phyloP scores from a whole-genome alignment of 1,284 basidiomycete genomes.

The Sanghuangporus weigelae region DNA sequence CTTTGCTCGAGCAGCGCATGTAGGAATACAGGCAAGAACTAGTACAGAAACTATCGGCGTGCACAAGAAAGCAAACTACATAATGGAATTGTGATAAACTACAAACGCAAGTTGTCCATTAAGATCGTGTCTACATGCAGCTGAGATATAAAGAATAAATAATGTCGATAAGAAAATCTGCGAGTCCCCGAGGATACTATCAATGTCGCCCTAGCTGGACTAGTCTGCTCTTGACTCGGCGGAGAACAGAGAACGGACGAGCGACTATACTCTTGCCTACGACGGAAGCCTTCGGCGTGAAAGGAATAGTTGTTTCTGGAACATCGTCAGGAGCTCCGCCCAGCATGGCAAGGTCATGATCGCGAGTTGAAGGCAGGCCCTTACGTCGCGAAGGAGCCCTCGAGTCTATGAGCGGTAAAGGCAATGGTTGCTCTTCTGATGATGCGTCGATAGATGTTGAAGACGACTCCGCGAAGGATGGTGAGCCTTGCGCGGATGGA shows the following conservation, averaged over 20 bases:
- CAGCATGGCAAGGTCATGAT: conserved; percentile 11
- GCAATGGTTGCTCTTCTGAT: background rate
- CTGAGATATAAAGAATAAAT: conserved; percentile 5
- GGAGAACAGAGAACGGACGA: conserved; percentile 3
- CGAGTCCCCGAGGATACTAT: background rate
- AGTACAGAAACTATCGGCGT: background rate
- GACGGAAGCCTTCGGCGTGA: background rate
- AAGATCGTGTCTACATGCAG: conserved; percentile 2
- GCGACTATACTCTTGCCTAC: background rate
- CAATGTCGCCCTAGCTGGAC: conserved; percentile 5
- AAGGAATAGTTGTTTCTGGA: background rate
- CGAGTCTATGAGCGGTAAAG: background rate
- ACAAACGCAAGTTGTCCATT: conserved; percentile 1
- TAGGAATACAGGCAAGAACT: background rate
- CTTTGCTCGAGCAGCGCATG: too few relatives aligned
- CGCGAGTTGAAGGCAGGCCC: conserved; percentile 13
- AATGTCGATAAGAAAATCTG: background rate
- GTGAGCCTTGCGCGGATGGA: conserved; percentile 1
- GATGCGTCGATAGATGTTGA: conserved; percentile 11
- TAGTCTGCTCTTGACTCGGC: conserved; percentile 8
- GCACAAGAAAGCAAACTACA: background rate
- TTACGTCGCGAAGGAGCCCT: background rate
- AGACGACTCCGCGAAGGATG: conserved; percentile 8
- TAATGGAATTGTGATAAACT: background rate
- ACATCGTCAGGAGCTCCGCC: conserved; percentile 16